phyloP scores from a whole-genome alignment of 73 alveolate species.

The Symbiodinium natans region DNA sequence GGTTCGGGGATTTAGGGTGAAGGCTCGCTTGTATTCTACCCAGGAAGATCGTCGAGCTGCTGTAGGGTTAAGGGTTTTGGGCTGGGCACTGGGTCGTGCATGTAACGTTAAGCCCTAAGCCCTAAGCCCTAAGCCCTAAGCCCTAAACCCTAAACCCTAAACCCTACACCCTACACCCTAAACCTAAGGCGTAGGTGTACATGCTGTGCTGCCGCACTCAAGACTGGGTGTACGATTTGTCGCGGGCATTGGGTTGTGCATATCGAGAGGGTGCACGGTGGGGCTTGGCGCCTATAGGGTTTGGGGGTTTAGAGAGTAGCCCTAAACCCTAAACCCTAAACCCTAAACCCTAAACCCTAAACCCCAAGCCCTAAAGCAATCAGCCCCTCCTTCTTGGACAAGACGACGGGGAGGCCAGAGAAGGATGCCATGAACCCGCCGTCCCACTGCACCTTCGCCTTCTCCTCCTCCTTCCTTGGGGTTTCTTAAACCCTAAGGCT shows the following conservation, averaged over 20 bases:
- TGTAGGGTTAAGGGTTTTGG: too few relatives aligned
- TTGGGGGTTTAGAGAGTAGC: not conserved
- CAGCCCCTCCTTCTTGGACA: not conserved
- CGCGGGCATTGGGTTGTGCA: not conserved
- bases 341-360: not conserved
- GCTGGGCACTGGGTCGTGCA: too few relatives aligned
- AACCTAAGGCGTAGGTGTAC: too few relatives aligned
- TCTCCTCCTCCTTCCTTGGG: not conserved
- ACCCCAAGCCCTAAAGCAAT: not conserved
- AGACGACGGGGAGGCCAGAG: constrained; percentile 46
- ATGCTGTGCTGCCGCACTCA: too few relatives aligned
- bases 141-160: too few relatives aligned
- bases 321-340: not conserved
- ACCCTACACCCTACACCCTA: not conserved
- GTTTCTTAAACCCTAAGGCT: not conserved
- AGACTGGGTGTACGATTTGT: not conserved
- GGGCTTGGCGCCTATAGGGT: too few relatives aligned
- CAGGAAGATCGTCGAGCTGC: too few relatives aligned
- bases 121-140: too few relatives aligned
- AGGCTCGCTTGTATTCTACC: too few relatives aligned
- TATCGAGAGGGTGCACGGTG: too few relatives aligned
- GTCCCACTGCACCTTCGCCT: constrained; percentile 74
- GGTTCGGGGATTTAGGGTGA: too few relatives aligned
- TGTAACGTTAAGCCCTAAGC: too few relatives aligned
- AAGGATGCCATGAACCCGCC: constrained; percentile 51